Percentiles rank a stretch among this genome's conserved stretches.
These are phyloP conservation scores for Cryomyces antarcticus DNA, from an alignment of 495 filamentous ascomycete genomes.

Conservation along the genomic window DNA sequence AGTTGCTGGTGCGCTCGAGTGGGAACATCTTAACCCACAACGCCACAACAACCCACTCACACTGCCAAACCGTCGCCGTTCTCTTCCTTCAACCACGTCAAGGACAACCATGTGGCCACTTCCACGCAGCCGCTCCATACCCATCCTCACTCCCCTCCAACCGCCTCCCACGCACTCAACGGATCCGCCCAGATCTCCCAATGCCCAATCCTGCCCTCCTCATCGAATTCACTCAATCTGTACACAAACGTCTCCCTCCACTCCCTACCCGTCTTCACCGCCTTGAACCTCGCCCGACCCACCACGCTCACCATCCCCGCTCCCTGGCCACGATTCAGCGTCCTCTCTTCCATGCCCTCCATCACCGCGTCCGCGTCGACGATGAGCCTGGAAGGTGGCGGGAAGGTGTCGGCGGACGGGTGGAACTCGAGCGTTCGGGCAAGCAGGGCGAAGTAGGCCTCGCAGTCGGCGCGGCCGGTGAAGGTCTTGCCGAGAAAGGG, in stretches of 20 bases:
- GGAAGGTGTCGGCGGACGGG: slow-evolving; percentile 12
- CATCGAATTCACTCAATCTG: slow-evolving; percentile 21
- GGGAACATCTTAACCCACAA: too few species aligned
- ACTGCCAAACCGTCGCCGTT: too few species aligned
- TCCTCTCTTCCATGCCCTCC: not conserved
- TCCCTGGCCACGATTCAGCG: not conserved
- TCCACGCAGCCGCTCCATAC: too few species aligned
- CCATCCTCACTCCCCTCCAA: slow-evolving; percentile 6
- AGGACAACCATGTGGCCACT: too few species aligned
- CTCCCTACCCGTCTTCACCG: slow-evolving; percentile 16
- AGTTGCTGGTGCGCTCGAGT: too few species aligned
- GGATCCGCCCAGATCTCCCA: slow-evolving; percentile 27
- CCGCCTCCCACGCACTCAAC: slow-evolving; percentile 21
- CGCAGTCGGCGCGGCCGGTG: slow-evolving; percentile 12
- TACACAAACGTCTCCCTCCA: slow-evolving; percentile 23
- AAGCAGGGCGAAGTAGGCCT: slow-evolving; percentile 17
- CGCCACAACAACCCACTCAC: too few species aligned
- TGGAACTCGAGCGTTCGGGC: slow-evolving; percentile 14
- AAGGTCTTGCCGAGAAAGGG: slow-evolving; percentile 20
- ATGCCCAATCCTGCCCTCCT: slow-evolving; percentile 19
- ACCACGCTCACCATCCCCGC: slow-evolving; percentile 16
- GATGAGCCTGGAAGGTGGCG: slow-evolving; percentile 12
- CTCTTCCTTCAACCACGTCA: too few species aligned
- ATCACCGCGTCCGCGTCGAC: slow-evolving; percentile 11
- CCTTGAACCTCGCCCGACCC: slow-evolving; percentile 13